These are phyloP conservation scores for Canariomyces notabilis DNA, from an alignment of 2,329 filamentous ascomycete genomes.

Conservation along the genomic window DNA sequence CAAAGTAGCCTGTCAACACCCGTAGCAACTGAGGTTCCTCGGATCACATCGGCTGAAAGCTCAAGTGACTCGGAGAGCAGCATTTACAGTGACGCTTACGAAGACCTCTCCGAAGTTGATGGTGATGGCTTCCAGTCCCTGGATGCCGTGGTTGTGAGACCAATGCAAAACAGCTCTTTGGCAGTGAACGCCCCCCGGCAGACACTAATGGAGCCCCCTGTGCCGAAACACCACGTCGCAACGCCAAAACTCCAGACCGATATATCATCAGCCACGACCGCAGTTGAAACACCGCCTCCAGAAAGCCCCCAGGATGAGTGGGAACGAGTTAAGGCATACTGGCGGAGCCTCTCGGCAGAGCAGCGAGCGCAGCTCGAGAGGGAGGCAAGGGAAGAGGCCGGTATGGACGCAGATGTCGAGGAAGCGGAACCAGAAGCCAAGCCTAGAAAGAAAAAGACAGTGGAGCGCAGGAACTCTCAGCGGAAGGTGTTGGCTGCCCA, in stretches of 20 bases:
- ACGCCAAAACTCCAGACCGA: slow-evolving; percentile 14
- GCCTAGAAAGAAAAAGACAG: slow-evolving; percentile 38
- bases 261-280: slow-evolving; percentile 16
- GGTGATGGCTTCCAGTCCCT: slow-evolving; percentile 66
- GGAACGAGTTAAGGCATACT: slow-evolving; percentile 65
- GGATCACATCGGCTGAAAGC: slow-evolving; percentile 2
- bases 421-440: slow-evolving; percentile 29
- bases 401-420: slow-evolving; percentile 42
- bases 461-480: slow-evolving; percentile 39
- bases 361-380: slow-evolving; percentile 58
- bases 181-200: neutral
- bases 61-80: slow-evolving; percentile 23
- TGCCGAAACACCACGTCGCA: slow-evolving; percentile 19
- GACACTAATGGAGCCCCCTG: neutral
- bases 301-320: slow-evolving; percentile 46
- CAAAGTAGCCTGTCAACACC: neutral
- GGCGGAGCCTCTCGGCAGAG: slow-evolving; percentile 60
- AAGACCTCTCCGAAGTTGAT: slow-evolving; percentile 62
- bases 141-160: slow-evolving; percentile 64
- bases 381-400: slow-evolving; percentile 51
- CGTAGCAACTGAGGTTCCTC: neutral
- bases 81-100: slow-evolving; percentile 71
- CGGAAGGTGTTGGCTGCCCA: slow-evolving; percentile 28
- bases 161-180: slow-evolving; percentile 33
- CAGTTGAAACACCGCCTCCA: slow-evolving; percentile 9